A percentile compares a stretch with the other conserved stretches of the same genome.
These are phyloP conservation scores for Trichophyton verrucosum DNA, from an alignment of 2,329 filamentous ascomycete genomes.

Conservation along the genomic window DNA sequence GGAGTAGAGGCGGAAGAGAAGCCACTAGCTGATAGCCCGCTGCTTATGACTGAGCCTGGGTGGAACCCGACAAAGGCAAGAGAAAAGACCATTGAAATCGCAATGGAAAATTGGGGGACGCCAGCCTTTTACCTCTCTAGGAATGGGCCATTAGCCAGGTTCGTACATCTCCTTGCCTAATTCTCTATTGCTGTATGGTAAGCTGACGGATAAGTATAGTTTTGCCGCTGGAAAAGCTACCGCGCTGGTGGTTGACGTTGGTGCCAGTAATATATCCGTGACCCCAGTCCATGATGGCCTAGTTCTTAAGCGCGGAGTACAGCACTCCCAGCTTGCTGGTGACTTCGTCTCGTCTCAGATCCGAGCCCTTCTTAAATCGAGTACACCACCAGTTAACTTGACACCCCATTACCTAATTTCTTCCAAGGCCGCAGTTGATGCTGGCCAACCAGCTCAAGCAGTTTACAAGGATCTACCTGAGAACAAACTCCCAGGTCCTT, in stretches of 20 bases:
- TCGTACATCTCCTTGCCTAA: constrained; percentile 36
- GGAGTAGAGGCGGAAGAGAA: constrained; percentile 54
- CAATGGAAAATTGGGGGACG: constrained; percentile 92
- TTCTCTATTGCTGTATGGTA: background rate
- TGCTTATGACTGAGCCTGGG: constrained; percentile 85
- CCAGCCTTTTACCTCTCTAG: constrained; percentile 90
- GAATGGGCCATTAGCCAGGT: constrained; percentile 67
- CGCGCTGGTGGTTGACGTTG: constrained; percentile 82
- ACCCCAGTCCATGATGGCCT: constrained; percentile 90
- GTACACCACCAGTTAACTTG: constrained; percentile 55
- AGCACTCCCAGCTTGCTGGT: constrained; percentile 73
- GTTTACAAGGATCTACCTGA: constrained; percentile 57
- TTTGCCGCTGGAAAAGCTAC: constrained; percentile 90
- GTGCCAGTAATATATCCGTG: constrained; percentile 75
- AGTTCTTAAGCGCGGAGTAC: constrained; percentile 79
- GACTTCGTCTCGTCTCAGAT: constrained; percentile 85
- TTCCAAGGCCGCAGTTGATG: constrained; percentile 79
- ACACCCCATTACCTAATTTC: constrained; percentile 79
- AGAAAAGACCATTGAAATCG: constrained; percentile 89
- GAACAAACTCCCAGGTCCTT: constrained; percentile 46
- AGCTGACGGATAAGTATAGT: constrained; percentile 20
- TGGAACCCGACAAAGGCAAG: constrained; percentile 83
- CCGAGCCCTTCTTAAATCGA: constrained; percentile 61
- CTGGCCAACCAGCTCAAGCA: constrained; percentile 64
- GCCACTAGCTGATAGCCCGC: constrained; percentile 72